Evolutionary conservation across 805 yeast genomes (phyloP), one percentile per base, ranked within the genome.

Genomic region (Clavispora fructus): DNA sequence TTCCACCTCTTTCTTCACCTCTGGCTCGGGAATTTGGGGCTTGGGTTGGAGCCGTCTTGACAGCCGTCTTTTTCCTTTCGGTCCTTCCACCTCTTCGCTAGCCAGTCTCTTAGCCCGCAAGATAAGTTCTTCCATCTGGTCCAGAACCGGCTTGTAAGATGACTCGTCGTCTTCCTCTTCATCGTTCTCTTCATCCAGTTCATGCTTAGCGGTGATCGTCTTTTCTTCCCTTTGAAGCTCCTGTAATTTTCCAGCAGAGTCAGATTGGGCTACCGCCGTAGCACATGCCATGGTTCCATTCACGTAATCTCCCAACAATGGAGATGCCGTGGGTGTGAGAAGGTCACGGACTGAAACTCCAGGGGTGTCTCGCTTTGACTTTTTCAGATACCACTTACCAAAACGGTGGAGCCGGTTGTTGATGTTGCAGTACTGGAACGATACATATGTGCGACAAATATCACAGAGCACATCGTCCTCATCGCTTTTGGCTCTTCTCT

Each of bases 391-490:
- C 57, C 57, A 52, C 33, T 35, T 46, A 3, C 58, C 58, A 38
- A 60, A 59, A 6, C 57, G 44, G 33, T 56, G 61, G 28, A 32
- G 44, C 19, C 45, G 43, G 44, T 59, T 60, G 52, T 65, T 70
- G 35, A 75, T 58, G 35, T 70, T 67, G 48, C 77, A 62, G 68
- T 78, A 78, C 46, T 71, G 72, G 55, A 73, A 75, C 16, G 75
- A 69, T 16, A 77, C 67, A 45, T 68, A 66, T 4, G 82, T 71
- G 45, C 75, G 71, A 54, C 84, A 79, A 25, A 66, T 62, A 37
- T 63, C 71, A 58, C 84, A 79, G 29, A 77, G 60, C 17, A 62
- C 64, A 43, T 78, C 82, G 17, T 67, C 70, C 2, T 66, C 72
- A 10, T 71, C 76, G n/a, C 58, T 59, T 2, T 56, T 50, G 19